Percentiles rank a stretch among this genome's conserved stretches.
phyloP scores from a whole-genome alignment of 2,329 filamentous ascomycete species.

The Penicillium sp. region DNA sequence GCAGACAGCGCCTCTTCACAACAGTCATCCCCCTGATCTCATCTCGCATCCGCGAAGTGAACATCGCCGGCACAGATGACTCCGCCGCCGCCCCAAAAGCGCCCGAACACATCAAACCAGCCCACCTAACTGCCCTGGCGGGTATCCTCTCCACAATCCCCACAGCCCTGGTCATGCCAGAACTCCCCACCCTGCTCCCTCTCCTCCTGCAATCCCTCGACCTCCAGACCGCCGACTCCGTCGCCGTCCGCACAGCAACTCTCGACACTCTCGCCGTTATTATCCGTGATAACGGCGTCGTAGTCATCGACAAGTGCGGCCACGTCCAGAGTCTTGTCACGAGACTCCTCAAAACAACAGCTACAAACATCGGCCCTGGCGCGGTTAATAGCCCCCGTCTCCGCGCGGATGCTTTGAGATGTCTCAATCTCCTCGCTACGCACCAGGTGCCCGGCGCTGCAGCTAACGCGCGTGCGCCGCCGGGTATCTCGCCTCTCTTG shows the following conservation, averaged over 20 bases:
- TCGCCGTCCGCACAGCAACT: constrained; percentile 58
- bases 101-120: constrained; percentile 50
- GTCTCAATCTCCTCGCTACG: constrained; percentile 38
- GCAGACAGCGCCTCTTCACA: constrained; percentile 63
- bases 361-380: constrained; percentile 17
- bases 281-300: constrained; percentile 55
- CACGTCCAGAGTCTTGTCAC: constrained; percentile 58
- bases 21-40: constrained; percentile 58
- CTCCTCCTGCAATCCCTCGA: constrained; percentile 64
- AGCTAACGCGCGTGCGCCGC: constrained; percentile 24
- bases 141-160: constrained; percentile 61
- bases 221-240: constrained; percentile 45
- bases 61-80: constrained; percentile 35
- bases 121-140: constrained; percentile 62
- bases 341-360: constrained; percentile 51
- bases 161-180: constrained; percentile 58
- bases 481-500: constrained; percentile 48
- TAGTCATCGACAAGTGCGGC: constrained; percentile 51
- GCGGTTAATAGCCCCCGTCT: constrained; percentile 29
- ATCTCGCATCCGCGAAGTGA: constrained; percentile 48
- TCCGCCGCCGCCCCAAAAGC: constrained; percentile 22
- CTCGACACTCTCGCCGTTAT: constrained; percentile 59
- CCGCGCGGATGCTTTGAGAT: constrained; percentile 38
- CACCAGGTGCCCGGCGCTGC: constrained; percentile 24
- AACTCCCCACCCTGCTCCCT: constrained; percentile 57